A percentile compares a stretch with the other conserved stretches of the same genome.
Conservation (phyloP, 371 early-diverging fungal genomes). For the Coemansia sp. region DNA sequence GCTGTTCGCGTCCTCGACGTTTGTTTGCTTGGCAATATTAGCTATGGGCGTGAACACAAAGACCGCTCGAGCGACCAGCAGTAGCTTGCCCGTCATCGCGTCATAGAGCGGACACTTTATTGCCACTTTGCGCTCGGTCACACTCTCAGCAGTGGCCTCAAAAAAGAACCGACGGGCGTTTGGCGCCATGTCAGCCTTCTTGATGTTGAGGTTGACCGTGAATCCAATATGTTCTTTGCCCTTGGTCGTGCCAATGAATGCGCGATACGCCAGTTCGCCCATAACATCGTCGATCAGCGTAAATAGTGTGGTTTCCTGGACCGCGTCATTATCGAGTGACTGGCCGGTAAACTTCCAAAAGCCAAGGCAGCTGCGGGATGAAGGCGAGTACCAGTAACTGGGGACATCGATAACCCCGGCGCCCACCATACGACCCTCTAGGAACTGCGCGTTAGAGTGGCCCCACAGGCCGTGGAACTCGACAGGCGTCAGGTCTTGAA, state of each 20-base stretch:
- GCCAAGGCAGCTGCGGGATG: conserved; percentile 5
- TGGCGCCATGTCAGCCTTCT: neutral
- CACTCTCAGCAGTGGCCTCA: neutral
- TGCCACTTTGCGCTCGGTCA: conserved; percentile 7
- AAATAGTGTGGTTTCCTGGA: conserved; percentile 17
- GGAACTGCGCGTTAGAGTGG: conserved; percentile 6
- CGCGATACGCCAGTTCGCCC: conserved; percentile 19
- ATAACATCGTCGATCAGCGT: conserved; percentile 30
- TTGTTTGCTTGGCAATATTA: neutral
- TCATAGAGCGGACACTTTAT: conserved; percentile 28
- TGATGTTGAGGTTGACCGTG: conserved; percentile 28
- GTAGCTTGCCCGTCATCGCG: conserved; percentile 1
- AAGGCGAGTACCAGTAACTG: conserved; percentile 13
- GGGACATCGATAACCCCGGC: neutral
- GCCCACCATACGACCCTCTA: conserved; percentile 10
- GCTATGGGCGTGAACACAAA: conserved; percentile 19
- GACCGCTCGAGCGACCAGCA: conserved; percentile 8
- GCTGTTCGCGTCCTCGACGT: no score
- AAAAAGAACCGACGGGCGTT: conserved; percentile 18
- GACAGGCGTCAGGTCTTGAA: conserved; percentile 10
- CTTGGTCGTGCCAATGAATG: neutral
- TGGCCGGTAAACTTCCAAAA: conserved; percentile 15
- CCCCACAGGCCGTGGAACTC: conserved; percentile 25
- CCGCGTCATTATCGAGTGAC: neutral
- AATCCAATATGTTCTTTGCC: conserved; percentile 9